Conservation (phyloP, 441 rosid genomes). For the Lepidium campestre region DNA sequence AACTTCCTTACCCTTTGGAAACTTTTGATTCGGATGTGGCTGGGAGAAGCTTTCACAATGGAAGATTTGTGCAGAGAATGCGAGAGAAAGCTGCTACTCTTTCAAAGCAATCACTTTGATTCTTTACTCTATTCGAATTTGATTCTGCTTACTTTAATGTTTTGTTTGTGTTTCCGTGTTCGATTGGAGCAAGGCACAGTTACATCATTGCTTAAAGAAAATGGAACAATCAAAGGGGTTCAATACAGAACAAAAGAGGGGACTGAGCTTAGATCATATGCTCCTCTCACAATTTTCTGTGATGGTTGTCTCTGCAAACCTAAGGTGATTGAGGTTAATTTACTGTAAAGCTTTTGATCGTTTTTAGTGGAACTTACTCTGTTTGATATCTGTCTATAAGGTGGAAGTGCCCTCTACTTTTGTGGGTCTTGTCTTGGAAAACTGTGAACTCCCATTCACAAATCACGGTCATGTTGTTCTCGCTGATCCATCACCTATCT, state of each 20-base stretch:
- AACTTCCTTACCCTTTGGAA: constrained; percentile 29
- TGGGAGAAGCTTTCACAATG: constrained; percentile 35
- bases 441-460: constrained; percentile 59
- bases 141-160: neutral
- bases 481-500: constrained; percentile 65
- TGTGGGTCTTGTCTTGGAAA: constrained; percentile 67
- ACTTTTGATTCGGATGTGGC: constrained; percentile 25
- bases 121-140: neutral
- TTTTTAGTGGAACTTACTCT: constrained; percentile 8
- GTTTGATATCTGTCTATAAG: constrained; percentile 29
- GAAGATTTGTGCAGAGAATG: constrained; percentile 34
- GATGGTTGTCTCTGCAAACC: constrained; percentile 88
- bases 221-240: constrained; percentile 58
- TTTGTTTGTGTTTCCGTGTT: constrained; percentile 37
- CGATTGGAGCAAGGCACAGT: constrained; percentile 74
- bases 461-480: constrained; percentile 71
- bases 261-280: constrained; percentile 41
- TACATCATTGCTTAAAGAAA: constrained; percentile 61
- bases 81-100: constrained; percentile 28
- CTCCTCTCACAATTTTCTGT: constrained; percentile 79
- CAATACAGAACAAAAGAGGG: constrained; percentile 66
- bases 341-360: neutral
- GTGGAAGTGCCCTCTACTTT: constrained; percentile 72
- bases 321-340: constrained; percentile 40
- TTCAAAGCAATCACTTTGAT: constrained; percentile 19